phyloP scores from a whole-genome alignment of 148 eudicot genomes.

The Bassia scoparia region DNA sequence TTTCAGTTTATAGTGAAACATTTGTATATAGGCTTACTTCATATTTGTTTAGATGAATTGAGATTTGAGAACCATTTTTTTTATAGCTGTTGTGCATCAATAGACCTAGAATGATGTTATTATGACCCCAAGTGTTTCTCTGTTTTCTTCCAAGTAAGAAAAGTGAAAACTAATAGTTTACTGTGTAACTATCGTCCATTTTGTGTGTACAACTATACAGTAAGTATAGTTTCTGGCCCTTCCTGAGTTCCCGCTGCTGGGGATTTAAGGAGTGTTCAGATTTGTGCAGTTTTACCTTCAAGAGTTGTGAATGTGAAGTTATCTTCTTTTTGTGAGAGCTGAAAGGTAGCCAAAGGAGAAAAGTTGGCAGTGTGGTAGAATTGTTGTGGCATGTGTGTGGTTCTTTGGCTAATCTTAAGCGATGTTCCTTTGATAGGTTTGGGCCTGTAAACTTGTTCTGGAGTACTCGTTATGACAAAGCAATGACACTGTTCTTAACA shows the following conservation, averaged over 20 bases:
- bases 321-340: no score
- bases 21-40: constrained; percentile 8
- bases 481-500: constrained; percentile 92
- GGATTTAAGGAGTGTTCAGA: not conserved
- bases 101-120: not conserved
- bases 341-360: no score
- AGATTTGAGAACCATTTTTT: not conserved
- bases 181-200: not conserved
- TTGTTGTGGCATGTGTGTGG: not conserved
- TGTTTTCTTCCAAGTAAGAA: not conserved
- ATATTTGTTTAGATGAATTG: not conserved
- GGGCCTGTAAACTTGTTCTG: constrained; percentile 98
- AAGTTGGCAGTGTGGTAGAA: not conserved
- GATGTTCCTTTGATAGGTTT: constrained; percentile 44
- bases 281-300: not conserved
- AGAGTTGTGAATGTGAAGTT: no score
- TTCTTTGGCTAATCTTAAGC: not conserved
- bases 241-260: not conserved
- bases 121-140: constrained; percentile 2
- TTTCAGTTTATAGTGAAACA: not conserved
- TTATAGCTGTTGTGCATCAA: no score
- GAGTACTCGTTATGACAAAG: constrained; percentile 99
- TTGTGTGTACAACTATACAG: no score
- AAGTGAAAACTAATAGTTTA: not conserved
- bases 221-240: no score